Base-by-base conservation (phyloP, 2,329 filamentous ascomycete species). In the Calonectria henricotiae region DNA sequence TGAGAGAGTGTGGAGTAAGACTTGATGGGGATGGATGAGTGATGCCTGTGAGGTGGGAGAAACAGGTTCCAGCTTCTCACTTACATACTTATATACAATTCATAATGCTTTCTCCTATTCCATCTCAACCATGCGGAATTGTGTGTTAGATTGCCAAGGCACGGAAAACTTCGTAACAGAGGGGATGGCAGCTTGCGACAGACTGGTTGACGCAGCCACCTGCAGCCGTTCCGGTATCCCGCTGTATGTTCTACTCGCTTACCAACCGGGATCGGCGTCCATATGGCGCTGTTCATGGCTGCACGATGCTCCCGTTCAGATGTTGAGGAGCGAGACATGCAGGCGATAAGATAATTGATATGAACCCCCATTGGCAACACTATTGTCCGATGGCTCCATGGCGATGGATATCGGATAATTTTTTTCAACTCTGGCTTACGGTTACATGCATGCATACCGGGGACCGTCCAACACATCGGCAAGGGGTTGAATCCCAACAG, bases 221-320 rank as follows among this genome's bases (percentile, higher is more conserved):
- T 66, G 63, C 64, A 49, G 64, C 54, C 54, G 32, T 49, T 35
- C 51, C 63, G 39, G 30, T 17, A 51, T 66, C 51, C 63, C 64
- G 64, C 41, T 46, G 27, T 41, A 25, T 55, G 58, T 46, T 35
- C 37, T 35, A n/a, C 20, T 41, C 41, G 64, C 54, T 43, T 49
- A 66, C 51, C 54, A 55, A 60, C 64, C 55, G 49, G 20, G 64
- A 66, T 66, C 64, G 43, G 51, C 54, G 64, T n/a, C 20, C 41
- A 25, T 41, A 66, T 30, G 64, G 54, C 3, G 64, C 35, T 13
- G 64, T 61, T 66, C 41, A 43, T 46, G 5, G 54, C 62, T 61
- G 43, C 64, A 61, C 54, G 30, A 47, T 32, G 51, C n/a, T 46
- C 41, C 64, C 41, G n/a, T 61, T 55, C 20, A 8, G 43, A 49